These are phyloP conservation scores for Clathrus columnatus DNA, from an alignment of 768 basidiomycete genomes.

Conservation along the genomic window DNA sequence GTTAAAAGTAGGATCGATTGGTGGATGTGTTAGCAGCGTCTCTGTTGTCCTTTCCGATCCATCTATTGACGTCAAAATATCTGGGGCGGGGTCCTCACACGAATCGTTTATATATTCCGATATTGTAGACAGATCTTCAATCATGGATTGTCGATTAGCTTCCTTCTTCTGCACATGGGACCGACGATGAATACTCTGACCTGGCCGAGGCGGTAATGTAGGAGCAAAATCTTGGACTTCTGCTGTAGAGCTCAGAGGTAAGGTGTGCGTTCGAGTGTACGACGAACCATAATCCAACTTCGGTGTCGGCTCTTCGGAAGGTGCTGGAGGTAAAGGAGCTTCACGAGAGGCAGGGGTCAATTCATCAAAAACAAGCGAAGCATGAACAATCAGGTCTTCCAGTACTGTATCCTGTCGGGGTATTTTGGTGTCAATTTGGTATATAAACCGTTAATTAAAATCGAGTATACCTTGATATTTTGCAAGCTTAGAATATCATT, in stretches of 20 bases:
- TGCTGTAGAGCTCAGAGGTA: conserved; percentile 28
- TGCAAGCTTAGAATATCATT: conserved; percentile 73
- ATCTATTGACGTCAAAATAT: background rate
- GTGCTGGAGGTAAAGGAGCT: conserved; percentile 67
- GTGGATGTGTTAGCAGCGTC: background rate
- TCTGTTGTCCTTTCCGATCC: background rate
- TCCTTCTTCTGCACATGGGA: background rate
- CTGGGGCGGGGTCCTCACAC: background rate
- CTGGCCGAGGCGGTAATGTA: conserved; percentile 56
- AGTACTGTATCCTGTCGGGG: conserved; percentile 54
- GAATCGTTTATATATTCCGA: background rate
- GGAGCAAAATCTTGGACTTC: conserved; percentile 58
- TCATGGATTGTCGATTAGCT: background rate
- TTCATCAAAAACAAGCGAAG: conserved; percentile 60
- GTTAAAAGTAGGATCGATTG: no score
- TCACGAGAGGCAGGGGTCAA: conserved; percentile 29
- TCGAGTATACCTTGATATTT: conserved; percentile 56
- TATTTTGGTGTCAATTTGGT: background rate
- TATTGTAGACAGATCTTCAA: background rate
- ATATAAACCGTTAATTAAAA: background rate
- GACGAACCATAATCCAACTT: conserved; percentile 60
- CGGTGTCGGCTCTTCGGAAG: conserved; percentile 52
- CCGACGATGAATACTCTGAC: conserved; percentile 55
- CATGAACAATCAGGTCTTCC: conserved; percentile 77
- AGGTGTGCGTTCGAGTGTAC: conserved; percentile 52